Base-by-base conservation (phyloP, 1,284 basidiomycete species). In the Caloboletus firmus region DNA sequence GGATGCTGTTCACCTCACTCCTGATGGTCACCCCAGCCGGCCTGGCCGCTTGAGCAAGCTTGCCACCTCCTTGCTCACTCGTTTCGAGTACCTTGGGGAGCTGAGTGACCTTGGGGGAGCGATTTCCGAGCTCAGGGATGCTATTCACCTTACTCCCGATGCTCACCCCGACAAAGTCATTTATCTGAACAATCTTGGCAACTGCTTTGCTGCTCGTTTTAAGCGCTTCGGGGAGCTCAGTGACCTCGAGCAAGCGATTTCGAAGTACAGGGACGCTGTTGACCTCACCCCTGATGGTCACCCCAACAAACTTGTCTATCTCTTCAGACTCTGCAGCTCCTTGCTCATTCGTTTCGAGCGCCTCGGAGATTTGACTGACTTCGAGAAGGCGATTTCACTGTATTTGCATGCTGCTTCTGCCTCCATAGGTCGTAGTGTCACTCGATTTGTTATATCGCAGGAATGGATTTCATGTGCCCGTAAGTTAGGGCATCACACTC, bases 391-490 rank as follows among this genome's bases (percentile, higher is more conserved):
- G 0, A 15, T 53, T 24, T 56, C 49, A 1, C 18, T 20, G 2
- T 42, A 44, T 5, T 44, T 18, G 15, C 5, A 7, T 10, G 30
- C 28, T 45, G 18, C 42, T 12, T 30, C 56, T 20, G 28, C 42
- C 4, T 26, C 37, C 20, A n/a, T 15, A 2, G 56, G 55, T 15
- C 36, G 32, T 17, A 22, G 12, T 4, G 2, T 12, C 11, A 2
- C 3, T 22, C 51, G 51, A n/a, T 56, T 57, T 11, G 7, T 17
- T 26, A 56, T 50, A 20, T 30, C 42, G 30, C 15, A 26, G 20
- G 15, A 15, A n/a, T 40, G 41, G 41, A 24, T 45, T 54, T 32
- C 28, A 11, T 58, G 49, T 15, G 49, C 56, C 9, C 56, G 49
- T 28, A 15, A 17, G 22, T 15, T 36, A 9, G 18, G 22, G 6